Evolutionary conservation across 2,329 filamentous ascomycete genomes (phyloP), one percentile per base, ranked within the genome.

Genomic region (Penicillium sp.): DNA sequence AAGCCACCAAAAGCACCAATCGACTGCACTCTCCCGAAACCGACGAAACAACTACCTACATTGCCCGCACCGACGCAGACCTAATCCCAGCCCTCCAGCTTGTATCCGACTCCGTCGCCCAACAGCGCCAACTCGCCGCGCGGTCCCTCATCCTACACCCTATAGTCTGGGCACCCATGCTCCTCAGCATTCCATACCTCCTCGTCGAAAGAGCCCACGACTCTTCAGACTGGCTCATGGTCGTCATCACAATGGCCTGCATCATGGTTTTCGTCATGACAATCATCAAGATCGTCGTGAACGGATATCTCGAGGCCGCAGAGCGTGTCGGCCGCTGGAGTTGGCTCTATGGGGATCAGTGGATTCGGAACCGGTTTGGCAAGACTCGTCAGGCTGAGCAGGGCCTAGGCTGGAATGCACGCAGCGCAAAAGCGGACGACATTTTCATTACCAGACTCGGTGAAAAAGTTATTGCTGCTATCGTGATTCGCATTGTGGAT

Each of bases 81-180:
- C 84, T 86, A 66, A 74, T 84, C 56, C 79, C 84, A 50, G 86
- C 86, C 16, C 77, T 95, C 46, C 81, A 82, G 56, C 81, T 95
- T 18, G 80, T 95, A 35, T 87, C 90, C 54, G 89, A 92, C 71
- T 90, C 86, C 52, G 82, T 95, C 44, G 88, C 89, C 31, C 87
- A 95, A 72, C 90, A 94, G 76, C 84, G 87, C 55, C 86, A 90
- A 67, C 74, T 80, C 8, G 84, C 88, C 18, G 82, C 84, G 38
- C 74, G 76, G 48, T 75, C 82, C 56, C 75, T 94, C 52, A 76
- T 89, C 55, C 82, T 81, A 62, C 84, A 90, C 71, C 76, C 81
- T 24, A 64, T 77, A 41, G 80, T 77, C 61, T 59, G 79, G 25
- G 59, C 67, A 2, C 13, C 68, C 5, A 65, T 64, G 0, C 52